A percentile compares a stretch with the other conserved stretches of the same genome.
phyloP scores from a whole-genome alignment of 345 rosid species.

The Tarenaya hassleriana region DNA sequence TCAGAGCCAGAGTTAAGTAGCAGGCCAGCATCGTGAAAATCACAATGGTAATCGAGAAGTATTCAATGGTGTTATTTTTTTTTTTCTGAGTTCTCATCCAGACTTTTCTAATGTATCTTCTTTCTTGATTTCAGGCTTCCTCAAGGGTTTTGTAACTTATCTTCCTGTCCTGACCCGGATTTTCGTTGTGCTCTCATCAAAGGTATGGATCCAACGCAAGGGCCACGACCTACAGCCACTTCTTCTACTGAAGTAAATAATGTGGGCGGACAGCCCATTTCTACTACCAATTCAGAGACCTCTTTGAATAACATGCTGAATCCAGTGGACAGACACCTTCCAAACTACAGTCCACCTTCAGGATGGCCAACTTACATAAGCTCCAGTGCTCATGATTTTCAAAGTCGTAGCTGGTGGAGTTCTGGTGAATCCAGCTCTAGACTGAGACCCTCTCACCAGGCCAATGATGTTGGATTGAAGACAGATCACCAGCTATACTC shows the following conservation, averaged over 20 bases:
- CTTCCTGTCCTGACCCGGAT: slow-evolving; percentile 4
- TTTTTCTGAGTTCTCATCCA: slow-evolving; percentile 8
- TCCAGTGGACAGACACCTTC: slow-evolving; percentile 43
- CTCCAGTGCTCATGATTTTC: slow-evolving; percentile 36
- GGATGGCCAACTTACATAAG: slow-evolving; percentile 32
- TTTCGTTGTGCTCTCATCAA: slow-evolving; percentile 12
- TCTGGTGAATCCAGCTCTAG: slow-evolving; percentile 62
- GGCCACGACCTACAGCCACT: slow-evolving; percentile 23
- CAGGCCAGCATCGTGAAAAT: not conserved
- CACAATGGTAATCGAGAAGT: slow-evolving; percentile 9
- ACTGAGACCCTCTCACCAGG: slow-evolving; percentile 39
- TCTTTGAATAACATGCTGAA: slow-evolving; percentile 32
- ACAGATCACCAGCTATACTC: slow-evolving; percentile 45
- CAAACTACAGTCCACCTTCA: slow-evolving; percentile 13
- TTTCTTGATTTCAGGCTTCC: slow-evolving; percentile 17
- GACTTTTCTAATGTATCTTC: not conserved
- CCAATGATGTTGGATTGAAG: slow-evolving; percentile 40
- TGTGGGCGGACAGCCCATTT: slow-evolving; percentile 23
- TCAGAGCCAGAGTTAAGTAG: slow-evolving; percentile 5
- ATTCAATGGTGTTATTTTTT: not conserved
- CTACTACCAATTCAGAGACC: slow-evolving; percentile 20
- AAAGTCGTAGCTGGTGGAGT: slow-evolving; percentile 47
- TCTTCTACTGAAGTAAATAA: slow-evolving; percentile 23
- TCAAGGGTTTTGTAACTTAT: not conserved
- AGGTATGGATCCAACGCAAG: slow-evolving; percentile 23